Base-by-base conservation (phyloP, 108 stramenopile genomes). In the Cyclotella atomus region DNA sequence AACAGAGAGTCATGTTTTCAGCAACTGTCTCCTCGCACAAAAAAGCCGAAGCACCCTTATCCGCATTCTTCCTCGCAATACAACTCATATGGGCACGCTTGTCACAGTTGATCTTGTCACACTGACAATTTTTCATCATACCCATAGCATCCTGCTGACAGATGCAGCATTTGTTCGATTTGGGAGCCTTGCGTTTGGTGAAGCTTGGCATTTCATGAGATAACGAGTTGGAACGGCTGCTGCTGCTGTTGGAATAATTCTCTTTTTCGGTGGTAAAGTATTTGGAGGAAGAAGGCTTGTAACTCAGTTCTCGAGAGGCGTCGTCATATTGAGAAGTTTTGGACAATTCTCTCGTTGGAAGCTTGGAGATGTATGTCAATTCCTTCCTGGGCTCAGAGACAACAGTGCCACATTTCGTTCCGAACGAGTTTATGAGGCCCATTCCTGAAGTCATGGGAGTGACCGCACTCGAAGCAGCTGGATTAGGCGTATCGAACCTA, bases 41-140 rank as follows among this genome's bases (percentile, higher is more conserved):
- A 28, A 65, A 15, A 36, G 64, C 45, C 15, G 29, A 47, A 25
- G 67, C 62, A 34, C 79, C 70, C 14, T 70, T 68, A 0, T 38
- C 64, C 9, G 45, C 27, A 23, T 62, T 68, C 43, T 35, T 75
- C 2, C 36, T 66, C 6, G 64, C 63, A 53, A 78, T 46, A 59
- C 85, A 86, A 6, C 68, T 62, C 38, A 75, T 28, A 61, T 86
- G 85, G 20, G 85, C 85, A 8, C 76, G 67, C 21, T 71, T 72
- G 35, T 71, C 62, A 64, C 85, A 86, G 20, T 35, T 23, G 16
- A 50, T 45, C 8, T 81, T 72, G 16, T 83, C 86, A 41, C 86
- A 87, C 54, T 83, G 74, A 38, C 86, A 87, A 28, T 46, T 56
- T 60, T 84, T 84, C 86, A 82, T 84, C 20, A 87, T 46, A 2